These are phyloP conservation scores for Graphiopsis chlorocephala DNA, from an alignment of 2,329 filamentous ascomycete genomes.

Conservation along the genomic window DNA sequence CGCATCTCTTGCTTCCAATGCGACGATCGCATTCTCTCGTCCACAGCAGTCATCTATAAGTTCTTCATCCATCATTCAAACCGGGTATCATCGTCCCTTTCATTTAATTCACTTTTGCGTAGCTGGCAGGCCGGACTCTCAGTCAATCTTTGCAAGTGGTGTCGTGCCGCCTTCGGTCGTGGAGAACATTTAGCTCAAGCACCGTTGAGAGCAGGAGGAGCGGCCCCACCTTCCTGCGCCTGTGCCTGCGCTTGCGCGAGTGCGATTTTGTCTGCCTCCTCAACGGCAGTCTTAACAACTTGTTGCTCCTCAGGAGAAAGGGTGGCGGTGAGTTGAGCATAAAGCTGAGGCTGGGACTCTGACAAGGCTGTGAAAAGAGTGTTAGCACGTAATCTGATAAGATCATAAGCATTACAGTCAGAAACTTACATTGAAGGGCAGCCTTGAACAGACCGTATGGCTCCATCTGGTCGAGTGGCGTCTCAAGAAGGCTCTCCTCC, in stretches of 20 bases:
- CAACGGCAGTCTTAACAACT: conserved; percentile 74
- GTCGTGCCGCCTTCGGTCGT: not conserved
- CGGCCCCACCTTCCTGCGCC: conserved; percentile 9
- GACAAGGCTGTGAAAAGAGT: conserved; percentile 65
- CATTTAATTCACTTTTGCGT: not conserved
- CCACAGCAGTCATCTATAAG: not conserved
- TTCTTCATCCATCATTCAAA: not conserved
- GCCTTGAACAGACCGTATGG: conserved; percentile 87
- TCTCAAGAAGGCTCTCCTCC: conserved; percentile 88
- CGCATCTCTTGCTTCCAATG: not conserved
- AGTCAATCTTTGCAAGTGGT: conserved; percentile 15
- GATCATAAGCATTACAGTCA: not conserved
- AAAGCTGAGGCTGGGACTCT: conserved; percentile 86
- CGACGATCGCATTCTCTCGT: not conserved
- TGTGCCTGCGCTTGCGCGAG: conserved; percentile 21
- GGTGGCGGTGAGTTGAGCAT: conserved; percentile 73
- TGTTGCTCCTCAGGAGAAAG: conserved; percentile 77
- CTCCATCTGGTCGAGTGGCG: conserved; percentile 90
- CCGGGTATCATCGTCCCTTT: conserved; percentile 7
- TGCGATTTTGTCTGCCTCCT: conserved; percentile 61
- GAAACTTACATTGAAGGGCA: conserved; percentile 72
- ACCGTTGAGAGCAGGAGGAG: conserved; percentile 11
- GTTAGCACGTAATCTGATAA: conserved; percentile 27
- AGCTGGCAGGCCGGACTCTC: not conserved
- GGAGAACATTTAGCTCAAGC: conserved; percentile 10